Conservation (phyloP, 2,329 filamentous ascomycete genomes). For the Ophiostoma himal-ulmi region DNA sequence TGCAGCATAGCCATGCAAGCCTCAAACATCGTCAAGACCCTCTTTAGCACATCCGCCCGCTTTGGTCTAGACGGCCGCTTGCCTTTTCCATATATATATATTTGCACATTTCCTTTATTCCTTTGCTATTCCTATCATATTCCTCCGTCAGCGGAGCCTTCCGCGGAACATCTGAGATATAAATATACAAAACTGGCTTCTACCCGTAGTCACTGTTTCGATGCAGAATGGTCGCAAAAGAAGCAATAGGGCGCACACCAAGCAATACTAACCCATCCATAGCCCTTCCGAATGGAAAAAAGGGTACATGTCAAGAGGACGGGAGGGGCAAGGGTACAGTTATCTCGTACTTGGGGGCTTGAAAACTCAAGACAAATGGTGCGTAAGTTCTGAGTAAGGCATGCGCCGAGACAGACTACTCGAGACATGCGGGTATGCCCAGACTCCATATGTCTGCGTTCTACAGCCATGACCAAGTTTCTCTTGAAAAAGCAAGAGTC, state of each 20-base stretch:
- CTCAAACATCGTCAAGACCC: background rate
- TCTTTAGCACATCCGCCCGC: background rate
- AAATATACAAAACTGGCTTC: background rate
- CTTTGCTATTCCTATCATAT: background rate
- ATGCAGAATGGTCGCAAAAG: background rate
- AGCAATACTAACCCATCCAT: background rate
- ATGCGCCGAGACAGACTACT: background rate
- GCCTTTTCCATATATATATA: background rate
- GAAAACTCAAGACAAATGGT: background rate
- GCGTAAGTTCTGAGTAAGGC: background rate
- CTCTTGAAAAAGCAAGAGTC: background rate
- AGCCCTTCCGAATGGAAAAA: background rate
- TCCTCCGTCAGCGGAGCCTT: background rate
- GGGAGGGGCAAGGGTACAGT: background rate
- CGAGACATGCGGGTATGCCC: conserved; percentile 8
- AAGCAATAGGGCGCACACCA: conserved; percentile 2
- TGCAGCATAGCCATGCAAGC: background rate
- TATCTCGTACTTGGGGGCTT: background rate
- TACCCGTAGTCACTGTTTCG: background rate
- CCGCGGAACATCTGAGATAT: background rate
- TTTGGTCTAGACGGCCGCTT: background rate
- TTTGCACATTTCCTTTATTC: background rate
- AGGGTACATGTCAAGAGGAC: background rate
- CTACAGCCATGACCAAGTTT: background rate
- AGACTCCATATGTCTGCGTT: background rate